Evolutionary conservation across 495 filamentous ascomycete genomes (phyloP).

Genomic region (Trichoderma gamsii): DNA sequence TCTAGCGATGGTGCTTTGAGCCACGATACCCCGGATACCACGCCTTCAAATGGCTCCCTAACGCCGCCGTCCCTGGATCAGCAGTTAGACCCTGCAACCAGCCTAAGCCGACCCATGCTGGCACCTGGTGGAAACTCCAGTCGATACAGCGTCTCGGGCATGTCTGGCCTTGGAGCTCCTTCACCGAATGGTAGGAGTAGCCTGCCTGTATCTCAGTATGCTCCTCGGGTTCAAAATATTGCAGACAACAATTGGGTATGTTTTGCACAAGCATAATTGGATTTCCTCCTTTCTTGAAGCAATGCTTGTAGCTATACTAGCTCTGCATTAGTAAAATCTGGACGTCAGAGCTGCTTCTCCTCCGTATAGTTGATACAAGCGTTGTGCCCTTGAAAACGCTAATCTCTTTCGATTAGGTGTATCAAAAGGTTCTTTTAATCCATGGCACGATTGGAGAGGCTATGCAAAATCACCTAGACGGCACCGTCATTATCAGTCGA

Average conservation of each 20-base stretch:
- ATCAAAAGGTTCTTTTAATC: constrained; percentile 81
- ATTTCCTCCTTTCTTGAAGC: not conserved
- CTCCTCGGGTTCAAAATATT: constrained; percentile 69
- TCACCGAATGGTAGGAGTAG: constrained; percentile 46
- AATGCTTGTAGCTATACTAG: not conserved
- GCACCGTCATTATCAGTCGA: constrained; percentile 70
- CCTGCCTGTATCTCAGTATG: constrained; percentile 64
- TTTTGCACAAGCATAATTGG: not conserved
- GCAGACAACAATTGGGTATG: constrained; percentile 77
- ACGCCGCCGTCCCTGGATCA: constrained; percentile 41
- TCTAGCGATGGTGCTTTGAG: constrained; percentile 48
- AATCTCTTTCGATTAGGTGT: constrained; percentile 49
- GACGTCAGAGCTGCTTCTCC: not conserved
- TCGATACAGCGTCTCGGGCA: constrained; percentile 46
- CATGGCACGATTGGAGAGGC: constrained; percentile 74
- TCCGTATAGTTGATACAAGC: not conserved
- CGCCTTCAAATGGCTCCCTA: constrained; percentile 42
- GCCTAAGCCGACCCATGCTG: constrained; percentile 45
- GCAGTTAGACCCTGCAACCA: constrained; percentile 39
- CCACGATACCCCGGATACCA: constrained; percentile 34
- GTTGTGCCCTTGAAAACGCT: not conserved
- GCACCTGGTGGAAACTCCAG: constrained; percentile 28
- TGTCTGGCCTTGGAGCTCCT: constrained; percentile 50
- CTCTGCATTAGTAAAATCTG: constrained; percentile 6
- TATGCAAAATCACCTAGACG: constrained; percentile 64